Percentiles rank a stretch among this genome's conserved stretches.
Evolutionary conservation across 2,329 filamentous ascomycete species (phyloP).

Genomic region (Mycosphaerella sp.): DNA sequence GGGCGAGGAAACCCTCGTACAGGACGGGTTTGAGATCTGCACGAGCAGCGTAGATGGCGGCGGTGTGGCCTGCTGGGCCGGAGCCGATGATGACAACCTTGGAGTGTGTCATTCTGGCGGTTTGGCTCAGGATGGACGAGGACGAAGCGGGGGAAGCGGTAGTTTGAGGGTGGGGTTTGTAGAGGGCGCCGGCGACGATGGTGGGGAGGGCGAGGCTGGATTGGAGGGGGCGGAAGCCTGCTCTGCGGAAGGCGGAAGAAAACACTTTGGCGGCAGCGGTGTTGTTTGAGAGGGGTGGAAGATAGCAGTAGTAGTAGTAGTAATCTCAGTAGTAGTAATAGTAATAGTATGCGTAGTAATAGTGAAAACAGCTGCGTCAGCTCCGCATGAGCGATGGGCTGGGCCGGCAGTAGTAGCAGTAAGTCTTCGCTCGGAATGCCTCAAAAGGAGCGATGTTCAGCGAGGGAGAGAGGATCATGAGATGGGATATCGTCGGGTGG

Average conservation of each 20-base stretch:
- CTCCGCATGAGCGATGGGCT: too few species aligned
- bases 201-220: slow-evolving; percentile 67
- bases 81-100: slow-evolving; percentile 78
- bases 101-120: slow-evolving; percentile 68
- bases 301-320: too few species aligned
- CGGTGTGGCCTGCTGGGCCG: slow-evolving; percentile 94
- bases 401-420: too few species aligned
- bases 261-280: slow-evolving; percentile 47
- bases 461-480: too few species aligned
- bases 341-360: too few species aligned
- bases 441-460: too few species aligned
- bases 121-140: slow-evolving; percentile 25
- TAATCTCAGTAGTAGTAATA: too few species aligned
- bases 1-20: slow-evolving; percentile 97
- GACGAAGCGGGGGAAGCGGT: slow-evolving; percentile 30
- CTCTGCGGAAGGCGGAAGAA: slow-evolving; percentile 71
- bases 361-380: too few species aligned
- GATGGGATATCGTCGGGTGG: too few species aligned
- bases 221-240: slow-evolving; percentile 56
- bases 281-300: too few species aligned
- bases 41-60: slow-evolving; percentile 90
- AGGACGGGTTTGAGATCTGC: slow-evolving; percentile 92
- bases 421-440: too few species aligned
- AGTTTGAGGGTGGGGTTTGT: slow-evolving; percentile 42
- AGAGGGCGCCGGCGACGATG: slow-evolving; percentile 63